Evolutionary conservation across 257 asterid species (phyloP).

Genomic region (Solanum arcanum): DNA sequence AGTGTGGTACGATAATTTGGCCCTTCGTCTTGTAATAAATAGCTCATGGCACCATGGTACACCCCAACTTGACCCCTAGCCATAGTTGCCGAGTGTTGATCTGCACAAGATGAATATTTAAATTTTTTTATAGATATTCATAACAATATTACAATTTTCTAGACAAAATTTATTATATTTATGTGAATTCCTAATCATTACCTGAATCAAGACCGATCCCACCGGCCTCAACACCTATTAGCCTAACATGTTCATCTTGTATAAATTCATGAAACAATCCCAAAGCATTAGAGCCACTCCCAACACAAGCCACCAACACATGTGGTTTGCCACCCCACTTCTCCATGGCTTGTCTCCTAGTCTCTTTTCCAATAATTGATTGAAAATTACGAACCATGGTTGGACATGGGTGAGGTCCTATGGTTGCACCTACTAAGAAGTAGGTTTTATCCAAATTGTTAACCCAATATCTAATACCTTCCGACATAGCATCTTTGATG

Average conservation of each 20-base stretch:
- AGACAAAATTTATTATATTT: background rate
- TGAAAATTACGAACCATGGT: slow-evolving; percentile 61
- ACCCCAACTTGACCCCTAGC: slow-evolving; percentile 55
- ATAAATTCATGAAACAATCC: slow-evolving; percentile 73
- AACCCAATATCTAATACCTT: slow-evolving; percentile 54
- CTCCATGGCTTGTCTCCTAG: slow-evolving; percentile 44
- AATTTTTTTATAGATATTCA: background rate
- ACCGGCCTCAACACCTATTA: slow-evolving; percentile 67
- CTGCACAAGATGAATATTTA: background rate
- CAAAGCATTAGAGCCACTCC: slow-evolving; percentile 67
- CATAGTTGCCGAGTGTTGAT: slow-evolving; percentile 49
- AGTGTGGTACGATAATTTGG: background rate
- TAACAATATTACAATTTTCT: background rate
- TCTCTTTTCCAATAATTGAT: slow-evolving; percentile 62
- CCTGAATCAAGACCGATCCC: slow-evolving; percentile 30
- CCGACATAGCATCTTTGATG: slow-evolving; percentile 66
- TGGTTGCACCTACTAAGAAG: slow-evolving; percentile 44
- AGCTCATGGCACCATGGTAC: slow-evolving; percentile 57
- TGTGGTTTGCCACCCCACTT: slow-evolving; percentile 80
- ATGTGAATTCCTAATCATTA: background rate
- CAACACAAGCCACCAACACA: slow-evolving; percentile 81
- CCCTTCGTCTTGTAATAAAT: slow-evolving; percentile 51
- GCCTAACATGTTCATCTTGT: slow-evolving; percentile 45
- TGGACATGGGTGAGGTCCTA: slow-evolving; percentile 76
- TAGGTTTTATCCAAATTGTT: slow-evolving; percentile 35